Conservation (phyloP, 2,329 filamentous ascomycete species). For the Hypoxylon sp. region DNA sequence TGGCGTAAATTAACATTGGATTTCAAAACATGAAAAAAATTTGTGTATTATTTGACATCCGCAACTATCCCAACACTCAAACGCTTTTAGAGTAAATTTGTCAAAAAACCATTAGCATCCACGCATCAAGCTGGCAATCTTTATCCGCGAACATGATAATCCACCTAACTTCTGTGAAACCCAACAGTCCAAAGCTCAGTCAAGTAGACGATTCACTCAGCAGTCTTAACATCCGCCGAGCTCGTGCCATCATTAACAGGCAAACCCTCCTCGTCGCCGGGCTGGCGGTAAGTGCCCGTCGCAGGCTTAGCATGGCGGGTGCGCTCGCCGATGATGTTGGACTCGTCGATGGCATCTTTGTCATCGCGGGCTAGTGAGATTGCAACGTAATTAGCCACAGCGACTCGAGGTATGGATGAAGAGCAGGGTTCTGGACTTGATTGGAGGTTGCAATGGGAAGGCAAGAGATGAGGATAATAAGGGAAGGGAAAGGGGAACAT, state of each 20-base stretch:
- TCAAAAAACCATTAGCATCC: no score
- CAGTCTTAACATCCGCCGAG: constrained; percentile 19
- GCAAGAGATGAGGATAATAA: not conserved
- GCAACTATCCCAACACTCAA: no score
- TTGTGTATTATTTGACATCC: no score
- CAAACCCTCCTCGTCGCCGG: constrained; percentile 48
- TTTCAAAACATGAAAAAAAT: no score
- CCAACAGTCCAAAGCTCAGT: not conserved
- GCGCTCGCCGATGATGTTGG: constrained; percentile 49
- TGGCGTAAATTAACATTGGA: no score
- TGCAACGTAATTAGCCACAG: not conserved
- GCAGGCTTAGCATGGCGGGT: constrained; percentile 46
- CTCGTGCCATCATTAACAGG: constrained; percentile 36
- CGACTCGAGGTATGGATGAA: not conserved
- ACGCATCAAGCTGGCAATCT: no score
- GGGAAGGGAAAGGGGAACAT: constrained; percentile 14
- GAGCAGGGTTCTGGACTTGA: no score
- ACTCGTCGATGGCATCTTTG: constrained; percentile 49
- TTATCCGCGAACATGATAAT: no score
- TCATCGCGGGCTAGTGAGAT: constrained; percentile 46
- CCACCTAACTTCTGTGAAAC: no score
- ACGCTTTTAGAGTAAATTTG: no score
- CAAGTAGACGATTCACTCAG: not conserved
- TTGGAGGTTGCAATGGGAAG: not conserved
- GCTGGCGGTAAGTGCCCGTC: constrained; percentile 45